Evolutionary conservation across 2,329 filamentous ascomycete species (phyloP), one percentile per base, ranked within the genome.

Genomic region (Talaromyces sp.): DNA sequence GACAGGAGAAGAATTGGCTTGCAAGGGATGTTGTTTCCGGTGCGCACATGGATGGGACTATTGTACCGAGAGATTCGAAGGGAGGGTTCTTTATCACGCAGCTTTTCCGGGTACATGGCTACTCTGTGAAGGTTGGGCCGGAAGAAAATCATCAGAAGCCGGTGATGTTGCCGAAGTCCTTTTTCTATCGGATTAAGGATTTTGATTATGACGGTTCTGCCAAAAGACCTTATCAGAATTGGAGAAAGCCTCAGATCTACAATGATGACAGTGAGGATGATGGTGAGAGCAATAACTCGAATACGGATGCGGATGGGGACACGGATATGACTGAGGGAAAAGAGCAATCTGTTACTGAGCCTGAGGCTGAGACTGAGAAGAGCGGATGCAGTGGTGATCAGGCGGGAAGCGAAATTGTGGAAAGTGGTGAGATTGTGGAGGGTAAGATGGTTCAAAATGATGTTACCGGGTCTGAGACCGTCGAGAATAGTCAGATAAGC

Each of bases 1-100:
- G 27, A 3, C 41, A 27, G 32, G 55, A 56, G 17, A 55, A 53
- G 47, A 5, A 17, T 17, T 8, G 17, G 0, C 11, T 7, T 16
- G 47, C 52, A 9, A 42, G 47, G 14, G 55, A 58, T 20, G 47
- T 56, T 3, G 49, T 58, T 8, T 50, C 47, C 8, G 27, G 11
- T 11, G 29, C n/a, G 2, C 55, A 58, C 20, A 10, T 27, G 29
- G 30, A 46, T 9, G 11, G 27, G 16, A 44, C 52, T 27, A 32
- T 58, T 4, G 42, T 58, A 4, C 52, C 55, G 2, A 51, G 22
- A 43, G 33, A 35, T 17, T 46, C 40, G 6, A 27, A 45, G 1
- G 44, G 35, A 10, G 49, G 47, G 13, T 52, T 47, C 17, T 17
- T 41, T 20, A 9, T 58, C 13, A 16, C 32, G 14, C 45, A 49